Evolutionary conservation across 371 early-diverging fungal genomes (phyloP), one percentile per base, ranked within the genome.

Genomic region (Syncephalis plumigaleata): DNA sequence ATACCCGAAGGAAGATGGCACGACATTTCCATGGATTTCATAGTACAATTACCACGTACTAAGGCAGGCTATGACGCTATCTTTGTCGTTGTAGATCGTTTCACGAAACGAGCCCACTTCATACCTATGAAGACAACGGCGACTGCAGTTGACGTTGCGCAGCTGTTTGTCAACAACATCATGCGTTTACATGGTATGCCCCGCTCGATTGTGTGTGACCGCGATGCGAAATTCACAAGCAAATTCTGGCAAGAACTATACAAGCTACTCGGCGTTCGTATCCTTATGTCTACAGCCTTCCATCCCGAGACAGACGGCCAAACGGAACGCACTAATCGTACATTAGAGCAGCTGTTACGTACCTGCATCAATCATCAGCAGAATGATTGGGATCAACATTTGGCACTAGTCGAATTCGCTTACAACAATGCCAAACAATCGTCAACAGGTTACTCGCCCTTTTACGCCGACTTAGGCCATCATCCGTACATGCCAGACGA

Each of bases 231-330:
- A 11, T 31, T 31, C 11, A 31, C 31, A 4, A 31, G 31, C 11
- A 31, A 31, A 31, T 31, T 31, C 11, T 31, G 31, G 31, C 31
- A 31, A 31, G 31, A 31, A 31, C 11, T 31, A 11, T 11, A 31
- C 11, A 31, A 11, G 11, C 4, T 31, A 31, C 40, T 40, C n/a
- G 15, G 15, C 21, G 40, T 40, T 7, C 40, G 21, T 18, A 21
- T 40, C 4, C 8, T 18, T 18, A 16, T 40, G 18, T 40, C 40
- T 5, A 40, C 62, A 0, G 51, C 65, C 0, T 65, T 50, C 44
- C 65, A 67, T 36, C 70, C 67, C 1, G 67, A 74, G 48, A 63
- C 71, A 1, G 68, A 71, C 48, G 68, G 67, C 16, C 70, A 72
- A 51, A 72, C 68, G 0, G 73, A 75, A 51, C 45, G 68, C 0